These are phyloP conservation scores for Elsinoe fawcettii DNA, from an alignment of 2,329 filamentous ascomycete genomes.

Conservation along the genomic window DNA sequence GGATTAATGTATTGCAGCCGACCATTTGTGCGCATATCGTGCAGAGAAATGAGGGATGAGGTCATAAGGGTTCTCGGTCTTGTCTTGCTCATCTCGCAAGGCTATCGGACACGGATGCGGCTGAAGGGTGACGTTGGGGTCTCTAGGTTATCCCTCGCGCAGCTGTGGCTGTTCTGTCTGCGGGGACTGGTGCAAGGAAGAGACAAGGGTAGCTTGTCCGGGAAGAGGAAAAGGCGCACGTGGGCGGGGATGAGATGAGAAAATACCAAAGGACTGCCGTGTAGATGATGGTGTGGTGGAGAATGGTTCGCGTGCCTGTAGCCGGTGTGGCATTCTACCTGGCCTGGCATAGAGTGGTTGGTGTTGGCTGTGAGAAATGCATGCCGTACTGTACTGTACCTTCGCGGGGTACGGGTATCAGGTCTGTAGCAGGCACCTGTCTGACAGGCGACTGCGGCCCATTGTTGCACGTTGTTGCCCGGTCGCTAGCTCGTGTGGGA, in stretches of 20 bases:
- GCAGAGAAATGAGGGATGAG: neutral
- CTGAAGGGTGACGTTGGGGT: neutral
- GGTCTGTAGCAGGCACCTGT: too few relatives aligned
- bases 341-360: too few relatives aligned
- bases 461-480: too few relatives aligned
- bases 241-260: neutral
- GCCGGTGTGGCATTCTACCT: neutral
- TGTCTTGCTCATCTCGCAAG: neutral
- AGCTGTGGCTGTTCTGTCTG: neutral
- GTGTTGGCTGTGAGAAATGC: neutral
- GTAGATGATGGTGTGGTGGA: neutral
- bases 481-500: neutral
- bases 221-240: neutral
- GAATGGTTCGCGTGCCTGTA: conserved; percentile 1
- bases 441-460: too few relatives aligned
- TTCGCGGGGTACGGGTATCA: too few relatives aligned
- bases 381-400: neutral
- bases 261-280: neutral
- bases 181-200: neutral
- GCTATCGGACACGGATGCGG: neutral
- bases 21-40: neutral
- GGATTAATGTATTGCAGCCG: neutral
- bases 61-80: neutral
- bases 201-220: neutral
- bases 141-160: neutral